These are phyloP conservation scores for Malassezia caprae DNA, from an alignment of 1,284 basidiomycete species.

Conservation along the genomic window DNA sequence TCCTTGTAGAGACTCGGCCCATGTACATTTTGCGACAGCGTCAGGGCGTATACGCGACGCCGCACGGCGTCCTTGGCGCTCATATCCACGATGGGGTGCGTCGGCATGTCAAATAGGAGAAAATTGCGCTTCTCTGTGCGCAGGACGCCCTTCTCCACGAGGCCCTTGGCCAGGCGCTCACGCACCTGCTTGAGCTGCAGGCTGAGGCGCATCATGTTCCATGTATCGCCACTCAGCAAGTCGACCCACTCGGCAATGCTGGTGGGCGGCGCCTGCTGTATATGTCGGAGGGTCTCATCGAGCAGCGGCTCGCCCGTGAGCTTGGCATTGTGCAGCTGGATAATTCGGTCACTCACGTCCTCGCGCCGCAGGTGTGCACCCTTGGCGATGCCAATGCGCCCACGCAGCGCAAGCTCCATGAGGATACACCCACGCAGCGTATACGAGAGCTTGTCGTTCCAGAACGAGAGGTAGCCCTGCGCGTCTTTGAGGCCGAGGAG, in stretches of 20 bases:
- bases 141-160: slow-evolving; percentile 47
- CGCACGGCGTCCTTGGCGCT: slow-evolving; percentile 42
- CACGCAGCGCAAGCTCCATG: slow-evolving; percentile 42
- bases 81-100: slow-evolving; percentile 42
- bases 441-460: slow-evolving; percentile 49
- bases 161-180: slow-evolving; percentile 44
- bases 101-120: slow-evolving; percentile 47
- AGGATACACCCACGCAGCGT: slow-evolving; percentile 44
- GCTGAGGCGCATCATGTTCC: slow-evolving; percentile 46
- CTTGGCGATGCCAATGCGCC: slow-evolving; percentile 31
- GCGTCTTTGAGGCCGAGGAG: slow-evolving; percentile 82
- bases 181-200: slow-evolving; percentile 47
- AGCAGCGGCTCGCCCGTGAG: slow-evolving; percentile 44
- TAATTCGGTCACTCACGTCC: slow-evolving; percentile 25
- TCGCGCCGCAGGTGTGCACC: slow-evolving; percentile 27
- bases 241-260: slow-evolving; percentile 43
- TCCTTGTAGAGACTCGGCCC: slow-evolving; percentile 34
- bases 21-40: slow-evolving; percentile 29
- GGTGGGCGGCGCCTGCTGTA: slow-evolving; percentile 34
- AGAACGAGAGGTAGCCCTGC: slow-evolving; percentile 47
- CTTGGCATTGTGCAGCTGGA: slow-evolving; percentile 40
- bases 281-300: slow-evolving; percentile 44
- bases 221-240: slow-evolving; percentile 46
- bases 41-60: slow-evolving; percentile 32
- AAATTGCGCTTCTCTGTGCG: slow-evolving; percentile 48